Percentiles rank a stretch among this genome's conserved stretches.
These are phyloP conservation scores for Boletales sp. DNA, from an alignment of 768 basidiomycete genomes.

Conservation along the genomic window DNA sequence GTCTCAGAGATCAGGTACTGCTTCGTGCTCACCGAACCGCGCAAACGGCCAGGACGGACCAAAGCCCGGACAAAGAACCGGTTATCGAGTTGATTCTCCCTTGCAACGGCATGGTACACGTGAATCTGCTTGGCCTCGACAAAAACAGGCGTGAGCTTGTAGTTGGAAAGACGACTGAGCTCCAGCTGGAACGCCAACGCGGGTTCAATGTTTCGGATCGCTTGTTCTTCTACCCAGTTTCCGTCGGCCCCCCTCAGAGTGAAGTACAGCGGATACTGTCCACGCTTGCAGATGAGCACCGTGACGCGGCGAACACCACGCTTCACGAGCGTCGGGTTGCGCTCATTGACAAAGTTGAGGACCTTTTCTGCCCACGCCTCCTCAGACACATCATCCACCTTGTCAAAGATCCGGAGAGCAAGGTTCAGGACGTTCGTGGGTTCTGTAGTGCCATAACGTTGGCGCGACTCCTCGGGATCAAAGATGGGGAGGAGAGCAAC, in stretches of 20 bases:
- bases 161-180: slow-evolving; percentile 92
- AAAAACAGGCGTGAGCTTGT: slow-evolving; percentile 94
- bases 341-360: slow-evolving; percentile 66
- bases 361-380: slow-evolving; percentile 75
- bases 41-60: slow-evolving; percentile 91
- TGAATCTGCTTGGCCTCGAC: slow-evolving; percentile 98
- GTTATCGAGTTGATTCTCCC: slow-evolving; percentile 96
- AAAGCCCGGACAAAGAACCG: slow-evolving; percentile 98
- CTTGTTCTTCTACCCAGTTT: slow-evolving; percentile 88
- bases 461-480: slow-evolving; percentile 64
- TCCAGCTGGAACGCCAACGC: slow-evolving; percentile 98
- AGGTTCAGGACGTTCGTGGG: slow-evolving; percentile 94
- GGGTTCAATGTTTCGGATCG: slow-evolving; percentile 97
- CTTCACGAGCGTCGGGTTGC: slow-evolving; percentile 53
- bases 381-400: slow-evolving; percentile 74
- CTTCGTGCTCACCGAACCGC: slow-evolving; percentile 90
- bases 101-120: slow-evolving; percentile 93
- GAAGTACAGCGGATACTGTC: slow-evolving; percentile 92
- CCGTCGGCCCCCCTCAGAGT: slow-evolving; percentile 76
- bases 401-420: slow-evolving; percentile 83
- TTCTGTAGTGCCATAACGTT: slow-evolving; percentile 72
- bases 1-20: slow-evolving; percentile 99
- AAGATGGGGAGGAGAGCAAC: slow-evolving; percentile 72
- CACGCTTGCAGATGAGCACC: slow-evolving; percentile 85
- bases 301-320: slow-evolving; percentile 92